Evolutionary conservation across 2,329 filamentous ascomycete species (phyloP), one percentile per base, ranked within the genome.

Genomic region (Neonectria faginata): DNA sequence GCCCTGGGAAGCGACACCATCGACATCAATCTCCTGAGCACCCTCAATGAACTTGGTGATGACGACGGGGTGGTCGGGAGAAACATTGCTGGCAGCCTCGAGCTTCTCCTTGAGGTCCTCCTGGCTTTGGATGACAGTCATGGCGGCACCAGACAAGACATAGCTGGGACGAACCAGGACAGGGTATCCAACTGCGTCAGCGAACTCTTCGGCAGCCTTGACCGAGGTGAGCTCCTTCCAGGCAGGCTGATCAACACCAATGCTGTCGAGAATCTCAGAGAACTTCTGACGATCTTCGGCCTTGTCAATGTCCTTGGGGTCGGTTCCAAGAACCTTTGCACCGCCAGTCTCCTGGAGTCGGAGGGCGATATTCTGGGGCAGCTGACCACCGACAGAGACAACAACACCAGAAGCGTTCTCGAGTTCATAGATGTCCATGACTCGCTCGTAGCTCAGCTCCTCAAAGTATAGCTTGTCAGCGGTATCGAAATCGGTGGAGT

Each of bases 1-100:
- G 72, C 96, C 96, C 72, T 92, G 84, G 44, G 92, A 92, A 42
- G 92, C 94, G 66, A 99, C 96, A 78, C 91, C 95, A 74, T 99
- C 96, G 67, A 97, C 93, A 74, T 99, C 96, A 64, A 99, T 97
- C 80, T 99, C 96, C 82, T 97, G 86, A 6, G 96, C 96, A 60
- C 94, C 94, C 81, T 98, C 94, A 67, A 99, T 98, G 84, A 97
- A 98, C 82, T 98, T 97, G 76, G 91, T 97, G 79, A 99, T 98
- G 61, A 99, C 96, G 44, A 99, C 96, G 2, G 96, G 96, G 82
- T 99, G 94, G 77, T 99, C 96, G 16, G 96, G 94, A 16, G 94
- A 97, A 67, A 98, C 96, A 62, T 90, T 90, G 78, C 91, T 91
- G 57, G 96, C 96, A 68, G 94, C 95, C 76, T 93, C 88, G 7